Base-by-base conservation (phyloP, 495 filamentous ascomycete genomes). In the Pseudevernia furfuracea region DNA sequence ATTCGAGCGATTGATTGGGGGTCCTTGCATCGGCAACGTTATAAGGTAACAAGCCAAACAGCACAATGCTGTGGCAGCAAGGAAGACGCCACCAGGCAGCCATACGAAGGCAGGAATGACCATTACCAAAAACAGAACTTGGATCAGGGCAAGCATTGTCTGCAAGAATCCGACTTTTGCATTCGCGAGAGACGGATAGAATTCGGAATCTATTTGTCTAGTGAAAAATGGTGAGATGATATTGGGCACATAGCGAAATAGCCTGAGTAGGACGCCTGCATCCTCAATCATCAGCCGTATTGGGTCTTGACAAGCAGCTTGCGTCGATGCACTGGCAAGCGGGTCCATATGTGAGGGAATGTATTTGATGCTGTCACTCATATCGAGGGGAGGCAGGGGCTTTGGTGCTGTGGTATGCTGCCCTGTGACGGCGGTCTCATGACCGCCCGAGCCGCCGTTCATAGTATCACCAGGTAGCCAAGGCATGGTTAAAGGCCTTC, bases 341-440 rank as follows among this genome's bases (percentile, higher is more conserved):
- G 58, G 43, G 39, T 63, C 69, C 59, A 66, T 68, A 34, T 65
- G 64, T 21, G 67, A 28, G 19, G 69, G 65, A 23, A 71, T 58
- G 39, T 59, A 68, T n/a, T 46, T 63, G 52, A 69, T 43, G 21
- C 32, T 49, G n/a, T 36, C 28, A 14, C 37, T 23, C 32, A 52
- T 52, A 3, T 32, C 17, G 36, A 36, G 30, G 0, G 30, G 23
- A 15, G 53, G 15, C 34, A 23, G 46, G 12, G 56, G 43, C n/a
- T 59, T 7, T 36, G 43, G 15, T 30, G 43, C 10, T 37, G 36
- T 1, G 28, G 49, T 19, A 19, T 1, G 25, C 49, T 32, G 49
- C 28, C 14, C 15, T 53, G 10, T 32, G 4, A 30, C 25, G 23
- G 15, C 4, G 28, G 49, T 32, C 49, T 30, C 6, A 7, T 53